Base-by-base conservation (phyloP, 169 alveolate genomes). In the Eimeria brunetti region DNA sequence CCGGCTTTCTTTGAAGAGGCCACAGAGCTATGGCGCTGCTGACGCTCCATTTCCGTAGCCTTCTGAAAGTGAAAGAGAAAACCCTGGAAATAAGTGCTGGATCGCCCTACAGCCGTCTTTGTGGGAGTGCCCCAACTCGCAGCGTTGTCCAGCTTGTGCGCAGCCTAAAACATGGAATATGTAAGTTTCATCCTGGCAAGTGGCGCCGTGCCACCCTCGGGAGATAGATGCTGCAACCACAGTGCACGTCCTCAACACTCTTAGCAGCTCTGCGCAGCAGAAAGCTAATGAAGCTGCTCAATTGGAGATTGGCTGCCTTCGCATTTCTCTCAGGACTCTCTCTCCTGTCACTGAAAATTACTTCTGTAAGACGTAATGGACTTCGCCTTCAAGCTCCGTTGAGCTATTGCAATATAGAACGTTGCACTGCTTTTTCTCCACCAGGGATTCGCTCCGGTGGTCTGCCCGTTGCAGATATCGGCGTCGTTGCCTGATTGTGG, bases 1-100 rank as follows among this genome's bases (percentile, higher is more conserved):
- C 80, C 91, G n/a, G 38, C 78, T n/a, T 60, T 84, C 78, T 60
- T 84, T 84, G 91, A 56, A 38, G 91, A 84, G 76, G 91, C 91
- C 46, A 84, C 78, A 18, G 91, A 84, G 46, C 91, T 84, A 36
- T 84, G 91, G 58, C 91, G 30, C 91, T 84, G 73, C 46, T 56
- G 78, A 22, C 91, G 53, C 27, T 84, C 91, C 91, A 60, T 60
- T 84, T 84, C 58, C 30, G 60, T 46, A 33, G 76, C 67, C 11
- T 3, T 81, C 71, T 11, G 46, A 1, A 67, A 67, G n/a, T 0
- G 76, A 7, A n/a, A 30, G 44, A 67, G 27, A 30, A n/a, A 27
- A 4, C 76, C 46, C 44, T 41, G 18, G 8, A 30, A 67, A 16
- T 16, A 14, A n/a, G 46, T 67, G 76, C 22, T 67, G 38, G 27